Conservation (phyloP, 176 grass and related monocot genomes). For the Tillandsia fasciculata region DNA sequence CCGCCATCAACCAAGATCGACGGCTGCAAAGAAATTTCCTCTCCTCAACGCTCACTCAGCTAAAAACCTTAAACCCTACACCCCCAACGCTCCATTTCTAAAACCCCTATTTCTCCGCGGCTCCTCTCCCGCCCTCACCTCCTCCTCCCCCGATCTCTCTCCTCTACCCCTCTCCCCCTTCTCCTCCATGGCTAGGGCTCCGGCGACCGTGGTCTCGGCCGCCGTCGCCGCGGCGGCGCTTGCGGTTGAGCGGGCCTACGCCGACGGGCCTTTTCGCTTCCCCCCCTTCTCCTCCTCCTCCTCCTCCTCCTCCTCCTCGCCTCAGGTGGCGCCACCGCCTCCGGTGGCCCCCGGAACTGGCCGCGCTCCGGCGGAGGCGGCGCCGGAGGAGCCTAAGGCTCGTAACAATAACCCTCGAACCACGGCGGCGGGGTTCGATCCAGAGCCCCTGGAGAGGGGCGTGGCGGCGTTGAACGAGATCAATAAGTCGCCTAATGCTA, state of each 20-base stretch:
- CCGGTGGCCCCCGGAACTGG: not conserved
- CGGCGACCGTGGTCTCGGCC: slow-evolving; percentile 31
- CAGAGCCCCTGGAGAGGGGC: slow-evolving; percentile 47
- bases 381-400: slow-evolving; percentile 29
- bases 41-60: too few relatives aligned
- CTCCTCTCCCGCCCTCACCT: not conserved
- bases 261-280: slow-evolving; percentile 41
- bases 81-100: too few relatives aligned
- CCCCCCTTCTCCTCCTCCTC: slow-evolving; percentile 37
- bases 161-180: not conserved
- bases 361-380: not conserved
- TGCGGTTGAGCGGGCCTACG: slow-evolving; percentile 31
- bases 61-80: too few relatives aligned
- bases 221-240: slow-evolving; percentile 13
- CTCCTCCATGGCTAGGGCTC: slow-evolving; percentile 31
- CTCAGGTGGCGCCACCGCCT: slow-evolving; percentile 1
- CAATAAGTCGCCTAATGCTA: slow-evolving; percentile 22
- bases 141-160: slow-evolving; percentile 4
- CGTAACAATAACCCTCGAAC: slow-evolving; percentile 70
- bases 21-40: too few relatives aligned
- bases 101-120: too few relatives aligned
- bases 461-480: slow-evolving; percentile 36
- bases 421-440: slow-evolving; percentile 60
- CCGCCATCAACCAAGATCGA: too few relatives aligned
- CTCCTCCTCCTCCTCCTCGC: not conserved